These are phyloP conservation scores for Kuraishia capsulata DNA, from an alignment of 805 yeast genomes.

Conservation along the genomic window DNA sequence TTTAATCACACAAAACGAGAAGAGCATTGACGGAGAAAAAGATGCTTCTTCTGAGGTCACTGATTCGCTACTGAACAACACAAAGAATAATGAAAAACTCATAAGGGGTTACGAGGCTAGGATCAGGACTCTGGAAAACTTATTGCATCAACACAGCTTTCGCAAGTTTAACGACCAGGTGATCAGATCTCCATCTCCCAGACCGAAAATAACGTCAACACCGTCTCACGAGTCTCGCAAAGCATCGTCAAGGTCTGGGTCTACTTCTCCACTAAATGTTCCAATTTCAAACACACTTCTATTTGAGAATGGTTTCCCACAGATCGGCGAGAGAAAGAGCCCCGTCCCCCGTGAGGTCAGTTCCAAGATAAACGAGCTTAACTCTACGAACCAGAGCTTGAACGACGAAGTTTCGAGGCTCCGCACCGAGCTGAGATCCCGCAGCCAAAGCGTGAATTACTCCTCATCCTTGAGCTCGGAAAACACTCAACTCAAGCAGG, in stretches of 20 bases:
- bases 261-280: neutral
- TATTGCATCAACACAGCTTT: slow-evolving; percentile 67
- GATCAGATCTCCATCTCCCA: slow-evolving; percentile 5
- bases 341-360: neutral
- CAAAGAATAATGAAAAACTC: slow-evolving; percentile 21
- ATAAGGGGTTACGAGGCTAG: slow-evolving; percentile 60
- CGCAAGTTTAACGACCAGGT: slow-evolving; percentile 35
- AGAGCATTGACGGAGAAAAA: slow-evolving; percentile 14
- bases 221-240: neutral
- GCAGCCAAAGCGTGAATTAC: slow-evolving; percentile 8
- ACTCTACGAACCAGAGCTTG: slow-evolving; percentile 4
- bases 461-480: slow-evolving; percentile 4
- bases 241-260: neutral
- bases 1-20: too few relatives aligned
- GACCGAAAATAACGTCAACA: neutral
- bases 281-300: neutral
- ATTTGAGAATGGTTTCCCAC: neutral
- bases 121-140: slow-evolving; percentile 66
- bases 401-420: slow-evolving; percentile 6
- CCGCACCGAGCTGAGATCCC: slow-evolving; percentile 6
- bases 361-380: neutral
- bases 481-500: slow-evolving; percentile 4
- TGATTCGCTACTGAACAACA: slow-evolving; percentile 1
- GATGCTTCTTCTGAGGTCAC: slow-evolving; percentile 12
- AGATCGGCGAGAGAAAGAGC: neutral